Conservation (phyloP, 768 basidiomycete species). For the Mycena galopus region DNA sequence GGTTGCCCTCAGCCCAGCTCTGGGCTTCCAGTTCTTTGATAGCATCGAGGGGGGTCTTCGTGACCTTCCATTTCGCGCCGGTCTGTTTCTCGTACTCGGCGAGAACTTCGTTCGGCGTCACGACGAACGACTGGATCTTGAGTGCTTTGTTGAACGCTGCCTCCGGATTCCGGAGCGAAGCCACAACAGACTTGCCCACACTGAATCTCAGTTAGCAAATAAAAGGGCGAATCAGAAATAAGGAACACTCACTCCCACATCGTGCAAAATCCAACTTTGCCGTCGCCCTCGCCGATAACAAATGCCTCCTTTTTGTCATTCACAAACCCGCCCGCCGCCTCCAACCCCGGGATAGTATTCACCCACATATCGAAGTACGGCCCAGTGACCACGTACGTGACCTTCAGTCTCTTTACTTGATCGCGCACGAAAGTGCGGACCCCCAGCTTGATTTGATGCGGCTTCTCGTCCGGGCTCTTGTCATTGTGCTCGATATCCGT, state of each 20-base stretch:
- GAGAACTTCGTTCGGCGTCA: constrained; percentile 6
- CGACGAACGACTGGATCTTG: constrained; percentile 18
- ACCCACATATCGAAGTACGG: constrained; percentile 22
- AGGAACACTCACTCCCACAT: constrained; percentile 17
- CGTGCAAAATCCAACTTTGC: constrained; percentile 11
- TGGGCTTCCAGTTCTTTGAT: constrained; percentile 1
- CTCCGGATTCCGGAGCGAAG: not conserved
- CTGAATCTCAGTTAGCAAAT: not conserved
- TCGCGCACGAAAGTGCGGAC: constrained; percentile 13
- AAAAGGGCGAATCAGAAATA: not conserved
- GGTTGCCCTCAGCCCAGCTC: constrained; percentile 1
- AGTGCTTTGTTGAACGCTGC: constrained; percentile 16
- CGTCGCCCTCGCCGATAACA: not conserved
- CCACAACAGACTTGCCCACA: constrained; percentile 12
- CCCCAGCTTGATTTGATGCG: constrained; percentile 9
- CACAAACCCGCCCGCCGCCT: constrained; percentile 5
- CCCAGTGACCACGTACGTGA: constrained; percentile 19
- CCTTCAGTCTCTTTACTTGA: constrained; percentile 3
- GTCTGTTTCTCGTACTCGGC: constrained; percentile 13
- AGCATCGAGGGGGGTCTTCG: constrained; percentile 3
- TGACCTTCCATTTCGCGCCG: constrained; percentile 7
- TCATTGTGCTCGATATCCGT: constrained; percentile 14
- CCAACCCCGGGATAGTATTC: not conserved
- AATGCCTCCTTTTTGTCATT: constrained; percentile 9
- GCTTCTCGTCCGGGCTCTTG: constrained; percentile 16